Conservation (phyloP, 169 alveolate species). For the Cryptosporidium sp. region DNA sequence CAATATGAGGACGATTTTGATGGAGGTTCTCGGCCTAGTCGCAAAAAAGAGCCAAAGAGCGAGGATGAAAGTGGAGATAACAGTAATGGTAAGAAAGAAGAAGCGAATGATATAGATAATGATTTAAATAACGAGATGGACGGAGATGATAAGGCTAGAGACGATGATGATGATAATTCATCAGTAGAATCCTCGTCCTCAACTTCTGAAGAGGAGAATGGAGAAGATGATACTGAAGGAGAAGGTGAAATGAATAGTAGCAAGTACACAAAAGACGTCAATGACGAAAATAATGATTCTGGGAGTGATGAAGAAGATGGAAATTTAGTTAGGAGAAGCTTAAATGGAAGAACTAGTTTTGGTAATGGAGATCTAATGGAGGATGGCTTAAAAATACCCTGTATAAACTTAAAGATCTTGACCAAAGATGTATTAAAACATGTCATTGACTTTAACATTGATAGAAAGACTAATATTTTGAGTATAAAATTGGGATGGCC, state of each 20-base stretch:
- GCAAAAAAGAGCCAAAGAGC: background rate
- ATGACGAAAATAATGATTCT: slow-evolving; percentile 53
- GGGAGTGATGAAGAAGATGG: slow-evolving; percentile 38
- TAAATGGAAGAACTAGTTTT: slow-evolving; percentile 1
- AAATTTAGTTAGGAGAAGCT: background rate
- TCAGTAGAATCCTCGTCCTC: slow-evolving; percentile 53
- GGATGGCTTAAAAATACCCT: slow-evolving; percentile 1
- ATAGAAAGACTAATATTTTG: slow-evolving; percentile 37
- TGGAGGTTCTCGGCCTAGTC: background rate
- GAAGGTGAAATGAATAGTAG: slow-evolving; percentile 44
- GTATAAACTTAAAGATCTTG: slow-evolving; percentile 28
- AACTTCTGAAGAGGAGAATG: slow-evolving; percentile 73
- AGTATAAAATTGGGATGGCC: slow-evolving; percentile 44
- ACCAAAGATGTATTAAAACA: slow-evolving; percentile 24
- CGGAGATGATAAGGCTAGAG: slow-evolving; percentile 78
- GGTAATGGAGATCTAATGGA: slow-evolving; percentile 6
- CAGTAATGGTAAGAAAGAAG: slow-evolving; percentile 76
- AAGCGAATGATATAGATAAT: slow-evolving; percentile 78
- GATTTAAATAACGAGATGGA: slow-evolving; percentile 78
- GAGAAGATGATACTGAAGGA: slow-evolving; percentile 75
- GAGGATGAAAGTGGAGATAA: slow-evolving; percentile 5
- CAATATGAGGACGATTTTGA: slow-evolving; percentile 52
- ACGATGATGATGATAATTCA: slow-evolving; percentile 79
- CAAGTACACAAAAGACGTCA: slow-evolving; percentile 19
- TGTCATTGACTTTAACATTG: slow-evolving; percentile 36